A percentile compares a stretch with the other conserved stretches of the same genome.
Evolutionary conservation across 2,329 filamentous ascomycete species (phyloP).

Genomic region (Sclerotinia nivalis): DNA sequence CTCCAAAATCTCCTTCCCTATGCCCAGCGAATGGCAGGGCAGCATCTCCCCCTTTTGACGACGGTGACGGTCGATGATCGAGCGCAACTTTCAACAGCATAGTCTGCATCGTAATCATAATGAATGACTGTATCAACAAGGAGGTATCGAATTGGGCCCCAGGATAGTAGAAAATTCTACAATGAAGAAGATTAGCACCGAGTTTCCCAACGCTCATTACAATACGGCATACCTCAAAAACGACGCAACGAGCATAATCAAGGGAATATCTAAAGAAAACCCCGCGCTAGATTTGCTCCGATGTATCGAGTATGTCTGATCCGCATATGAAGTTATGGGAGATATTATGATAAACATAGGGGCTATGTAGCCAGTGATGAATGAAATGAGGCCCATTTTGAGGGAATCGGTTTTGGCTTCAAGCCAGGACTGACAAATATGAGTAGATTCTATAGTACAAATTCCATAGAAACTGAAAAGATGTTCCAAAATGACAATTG

Average conservation of each 20-base stretch:
- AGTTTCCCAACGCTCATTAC: not conserved
- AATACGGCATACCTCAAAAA: slow-evolving; percentile 55
- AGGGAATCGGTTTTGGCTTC: not conserved
- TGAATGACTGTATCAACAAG: slow-evolving; percentile 63
- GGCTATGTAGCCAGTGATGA: slow-evolving; percentile 57
- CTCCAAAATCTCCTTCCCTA: slow-evolving; percentile 41
- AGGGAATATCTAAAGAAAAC: slow-evolving; percentile 69
- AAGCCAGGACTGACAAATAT: slow-evolving; percentile 16
- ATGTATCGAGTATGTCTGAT: slow-evolving; percentile 67
- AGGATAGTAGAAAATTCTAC: slow-evolving; percentile 69
- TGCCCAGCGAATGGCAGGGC: slow-evolving; percentile 60
- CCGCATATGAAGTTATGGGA: slow-evolving; percentile 64
- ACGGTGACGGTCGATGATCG: slow-evolving; percentile 62
- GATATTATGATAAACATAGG: slow-evolving; percentile 65
- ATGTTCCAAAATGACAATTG: not conserved
- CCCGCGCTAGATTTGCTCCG: slow-evolving; percentile 63
- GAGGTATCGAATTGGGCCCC: slow-evolving; percentile 65
- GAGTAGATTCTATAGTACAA: slow-evolving; percentile 16
- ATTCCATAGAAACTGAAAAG: slow-evolving; percentile 7
- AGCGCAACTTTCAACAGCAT: slow-evolving; percentile 67
- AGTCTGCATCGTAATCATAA: slow-evolving; percentile 65
- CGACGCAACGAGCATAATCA: slow-evolving; percentile 72
- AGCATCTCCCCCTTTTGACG: slow-evolving; percentile 61
- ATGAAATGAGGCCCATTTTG: slow-evolving; percentile 39
- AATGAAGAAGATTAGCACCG: slow-evolving; percentile 9